Conservation (phyloP, 805 yeast genomes). For the Sungouiozyma ichnusensis region DNA sequence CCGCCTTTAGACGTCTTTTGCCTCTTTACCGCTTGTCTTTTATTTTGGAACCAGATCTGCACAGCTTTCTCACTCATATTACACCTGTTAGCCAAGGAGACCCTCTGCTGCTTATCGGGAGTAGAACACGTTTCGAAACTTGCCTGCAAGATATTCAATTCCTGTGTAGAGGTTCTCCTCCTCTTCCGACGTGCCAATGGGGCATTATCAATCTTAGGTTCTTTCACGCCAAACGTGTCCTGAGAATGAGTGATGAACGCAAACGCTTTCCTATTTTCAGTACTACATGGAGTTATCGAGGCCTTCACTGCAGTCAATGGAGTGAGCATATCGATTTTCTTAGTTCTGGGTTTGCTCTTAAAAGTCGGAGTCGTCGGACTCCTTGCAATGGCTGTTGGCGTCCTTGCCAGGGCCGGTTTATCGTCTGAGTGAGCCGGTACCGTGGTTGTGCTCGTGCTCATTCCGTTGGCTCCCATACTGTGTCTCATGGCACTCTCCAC, state of each 20-base stretch:
- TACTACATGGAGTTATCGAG: slow-evolving; percentile 22
- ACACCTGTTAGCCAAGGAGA: slow-evolving; percentile 68
- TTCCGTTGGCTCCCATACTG: no score
- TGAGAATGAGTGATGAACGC: slow-evolving; percentile 94
- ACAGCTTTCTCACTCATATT: slow-evolving; percentile 96
- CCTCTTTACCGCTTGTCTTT: slow-evolving; percentile 71
- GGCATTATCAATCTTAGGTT: slow-evolving; percentile 81
- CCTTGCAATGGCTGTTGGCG: not conserved
- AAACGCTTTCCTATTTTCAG: slow-evolving; percentile 35
- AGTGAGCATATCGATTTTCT: slow-evolving; percentile 19
- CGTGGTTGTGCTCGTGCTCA: no score
- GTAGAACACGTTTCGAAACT: slow-evolving; percentile 72
- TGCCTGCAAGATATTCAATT: slow-evolving; percentile 65
- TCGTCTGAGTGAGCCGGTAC: no score
- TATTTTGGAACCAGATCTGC: slow-evolving; percentile 97
- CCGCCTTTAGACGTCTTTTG: slow-evolving; percentile 18
- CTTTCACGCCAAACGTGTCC: slow-evolving; percentile 72
- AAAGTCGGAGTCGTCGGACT: slow-evolving; percentile 14
- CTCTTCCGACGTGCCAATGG: slow-evolving; percentile 88
- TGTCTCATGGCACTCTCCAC: slow-evolving; percentile 21
- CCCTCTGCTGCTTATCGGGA: slow-evolving; percentile 68
- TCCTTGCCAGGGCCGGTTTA: no score
- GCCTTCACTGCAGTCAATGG: slow-evolving; percentile 28
- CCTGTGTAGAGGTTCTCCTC: slow-evolving; percentile 87
- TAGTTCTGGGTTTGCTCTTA: slow-evolving; percentile 2